Conservation (phyloP, 495 filamentous ascomycete species). For the Annulohypoxylon maeteangense region DNA sequence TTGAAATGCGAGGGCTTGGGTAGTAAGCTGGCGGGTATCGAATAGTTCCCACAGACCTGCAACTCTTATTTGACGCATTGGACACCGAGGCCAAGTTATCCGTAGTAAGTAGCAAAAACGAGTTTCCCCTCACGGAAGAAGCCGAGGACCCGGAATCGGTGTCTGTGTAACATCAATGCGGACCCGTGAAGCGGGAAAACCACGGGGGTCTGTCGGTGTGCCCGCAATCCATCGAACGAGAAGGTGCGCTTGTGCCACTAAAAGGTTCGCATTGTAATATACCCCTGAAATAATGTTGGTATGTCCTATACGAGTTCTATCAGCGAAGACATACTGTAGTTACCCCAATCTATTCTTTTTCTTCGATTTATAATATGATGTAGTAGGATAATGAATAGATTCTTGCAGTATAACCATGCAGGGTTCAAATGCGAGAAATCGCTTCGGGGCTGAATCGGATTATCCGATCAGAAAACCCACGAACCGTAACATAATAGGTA, state of each 20-base stretch:
- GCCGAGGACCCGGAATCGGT: conserved; percentile 33
- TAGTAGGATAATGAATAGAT: not conserved
- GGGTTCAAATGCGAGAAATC: not conserved
- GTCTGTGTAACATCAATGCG: conserved; percentile 36
- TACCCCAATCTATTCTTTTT: not conserved
- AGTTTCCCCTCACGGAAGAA: conserved; percentile 11
- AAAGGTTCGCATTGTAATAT: not conserved
- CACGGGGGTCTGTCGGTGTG: conserved; percentile 17
- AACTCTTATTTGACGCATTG: conserved; percentile 4
- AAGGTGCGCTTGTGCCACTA: not conserved
- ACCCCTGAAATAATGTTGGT: not conserved
- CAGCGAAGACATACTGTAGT: not conserved
- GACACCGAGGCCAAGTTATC: not conserved
- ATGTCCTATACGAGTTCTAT: not conserved
- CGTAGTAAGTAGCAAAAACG: not conserved
- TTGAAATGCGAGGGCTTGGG: conserved; percentile 3
- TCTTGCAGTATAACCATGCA: not conserved
- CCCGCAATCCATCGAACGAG: conserved; percentile 4
- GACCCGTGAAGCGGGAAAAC: conserved; percentile 33
- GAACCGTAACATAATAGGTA: not conserved
- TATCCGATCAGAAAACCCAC: not conserved
- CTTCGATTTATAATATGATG: not conserved
- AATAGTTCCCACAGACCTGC: conserved; percentile 12
- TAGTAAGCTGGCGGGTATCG: not conserved
- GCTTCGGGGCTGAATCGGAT: not conserved